Percentiles rank a stretch among this genome's conserved stretches.
phyloP scores from a whole-genome alignment of 345 rosid species.

The Eucalyptus cladocalyx region DNA sequence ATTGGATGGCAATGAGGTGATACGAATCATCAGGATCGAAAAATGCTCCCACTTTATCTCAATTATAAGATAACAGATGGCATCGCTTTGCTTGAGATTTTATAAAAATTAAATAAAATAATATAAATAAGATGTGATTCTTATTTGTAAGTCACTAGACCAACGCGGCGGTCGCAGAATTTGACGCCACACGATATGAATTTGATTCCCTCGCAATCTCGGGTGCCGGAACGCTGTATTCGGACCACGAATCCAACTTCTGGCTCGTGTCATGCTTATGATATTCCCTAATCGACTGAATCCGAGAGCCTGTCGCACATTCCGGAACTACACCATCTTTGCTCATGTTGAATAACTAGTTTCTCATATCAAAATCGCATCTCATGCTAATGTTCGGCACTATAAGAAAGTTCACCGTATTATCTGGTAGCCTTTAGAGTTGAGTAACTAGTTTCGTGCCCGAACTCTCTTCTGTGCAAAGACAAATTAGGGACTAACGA shows the following conservation, averaged over 20 bases:
- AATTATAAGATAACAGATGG: neutral
- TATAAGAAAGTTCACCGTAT: neutral
- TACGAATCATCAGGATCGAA: neutral
- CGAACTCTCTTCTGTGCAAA: neutral
- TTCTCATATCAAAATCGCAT: neutral
- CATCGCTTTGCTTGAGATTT: neutral
- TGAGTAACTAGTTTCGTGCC: neutral
- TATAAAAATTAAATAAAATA: too few relatives aligned
- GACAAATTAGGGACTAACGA: neutral
- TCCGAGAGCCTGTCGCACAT: neutral
- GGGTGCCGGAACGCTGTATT: neutral
- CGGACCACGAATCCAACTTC: neutral
- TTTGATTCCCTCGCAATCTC: neutral
- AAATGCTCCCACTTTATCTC: neutral
- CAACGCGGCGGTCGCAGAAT: neutral
- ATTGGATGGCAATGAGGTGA: neutral
- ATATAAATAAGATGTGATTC: neutral
- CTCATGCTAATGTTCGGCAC: neutral
- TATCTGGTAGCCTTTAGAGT: neutral
- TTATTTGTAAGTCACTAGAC: fast-evolving
- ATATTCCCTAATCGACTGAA: neutral
- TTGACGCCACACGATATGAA: neutral
- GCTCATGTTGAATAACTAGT: neutral
- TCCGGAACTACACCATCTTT: neutral
- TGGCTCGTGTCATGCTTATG: neutral